phyloP scores from a whole-genome alignment of 2,329 filamentous ascomycete genomes.

The Xylaria multiplex region DNA sequence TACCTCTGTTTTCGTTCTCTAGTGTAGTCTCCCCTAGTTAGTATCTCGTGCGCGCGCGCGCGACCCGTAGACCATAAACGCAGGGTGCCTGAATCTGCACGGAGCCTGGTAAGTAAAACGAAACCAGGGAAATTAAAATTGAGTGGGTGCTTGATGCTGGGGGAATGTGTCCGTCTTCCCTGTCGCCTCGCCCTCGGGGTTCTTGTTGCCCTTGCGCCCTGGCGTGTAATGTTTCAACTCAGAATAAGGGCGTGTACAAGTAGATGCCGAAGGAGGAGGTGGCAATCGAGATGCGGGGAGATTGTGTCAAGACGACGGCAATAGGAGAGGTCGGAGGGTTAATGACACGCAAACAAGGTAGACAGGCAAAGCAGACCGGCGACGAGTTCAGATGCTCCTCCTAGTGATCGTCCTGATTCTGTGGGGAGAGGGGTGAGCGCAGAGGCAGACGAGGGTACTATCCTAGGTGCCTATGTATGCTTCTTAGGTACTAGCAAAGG shows the following conservation, averaged over 20 bases:
- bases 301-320: slow-evolving; percentile 15
- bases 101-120: slow-evolving; percentile 25
- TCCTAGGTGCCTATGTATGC: not conserved
- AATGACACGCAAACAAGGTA: not conserved
- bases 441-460: not conserved
- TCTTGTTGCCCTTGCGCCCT: slow-evolving; percentile 23
- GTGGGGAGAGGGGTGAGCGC: slow-evolving; percentile 1
- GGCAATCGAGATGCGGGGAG: slow-evolving; percentile 15
- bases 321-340: slow-evolving; percentile 10
- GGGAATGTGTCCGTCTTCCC: slow-evolving; percentile 28
- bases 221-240: slow-evolving; percentile 25
- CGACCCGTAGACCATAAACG: slow-evolving; percentile 17
- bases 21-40: not conserved
- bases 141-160: slow-evolving; percentile 38
- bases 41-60: slow-evolving; percentile 25
- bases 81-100: slow-evolving; percentile 20
- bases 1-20: slow-evolving; percentile 23
- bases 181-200: slow-evolving; percentile 23
- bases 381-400: slow-evolving; percentile 16
- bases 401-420: slow-evolving; percentile 10
- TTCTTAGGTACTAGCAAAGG: too few relatives aligned
- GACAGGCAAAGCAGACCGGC: slow-evolving; percentile 13
- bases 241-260: not conserved
- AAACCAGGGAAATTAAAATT: slow-evolving; percentile 44
- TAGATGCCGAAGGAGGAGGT: slow-evolving; percentile 4